phyloP scores from a whole-genome alignment of 805 yeast genomes.

The Metschnikowia gelsemii region DNA sequence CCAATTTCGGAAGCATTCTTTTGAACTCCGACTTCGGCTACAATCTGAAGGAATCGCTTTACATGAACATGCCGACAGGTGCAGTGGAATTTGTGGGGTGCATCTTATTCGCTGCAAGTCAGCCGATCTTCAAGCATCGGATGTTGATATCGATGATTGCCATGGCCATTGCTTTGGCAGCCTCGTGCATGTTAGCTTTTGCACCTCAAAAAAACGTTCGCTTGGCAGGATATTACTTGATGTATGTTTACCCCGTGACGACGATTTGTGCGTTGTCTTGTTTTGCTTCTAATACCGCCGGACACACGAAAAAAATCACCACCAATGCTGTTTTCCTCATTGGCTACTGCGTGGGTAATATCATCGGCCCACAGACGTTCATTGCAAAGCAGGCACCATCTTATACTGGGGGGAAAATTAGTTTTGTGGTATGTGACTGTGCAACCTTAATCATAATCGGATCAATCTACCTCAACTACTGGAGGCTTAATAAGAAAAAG shows the following conservation, averaged over 20 bases:
- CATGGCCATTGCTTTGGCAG: conserved; percentile 18
- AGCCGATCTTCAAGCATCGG: conserved; percentile 28
- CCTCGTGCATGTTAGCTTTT: conserved; percentile 20
- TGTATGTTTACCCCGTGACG: conserved; percentile 36
- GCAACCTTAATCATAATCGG: conserved; percentile 24
- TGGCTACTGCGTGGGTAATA: conserved; percentile 31
- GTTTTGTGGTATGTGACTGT: conserved; percentile 33
- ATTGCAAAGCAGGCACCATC: conserved; percentile 42
- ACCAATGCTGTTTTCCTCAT: conserved; percentile 36
- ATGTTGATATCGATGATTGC: conserved; percentile 31
- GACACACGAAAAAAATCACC: conserved; percentile 32
- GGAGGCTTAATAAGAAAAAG: conserved; percentile 15
- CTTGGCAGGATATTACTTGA: conserved; percentile 29
- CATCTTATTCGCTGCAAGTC: conserved; percentile 27
- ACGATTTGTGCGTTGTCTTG: conserved; percentile 25
- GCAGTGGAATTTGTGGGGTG: conserved; percentile 25
- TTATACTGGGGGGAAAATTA: conserved; percentile 41
- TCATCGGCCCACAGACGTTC: conserved; percentile 25
- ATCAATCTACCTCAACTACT: conserved; percentile 17
- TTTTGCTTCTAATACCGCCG: conserved; percentile 30
- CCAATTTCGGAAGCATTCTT: conserved; percentile 31
- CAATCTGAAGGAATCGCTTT: conserved; percentile 22
- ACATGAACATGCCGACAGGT: conserved; percentile 31
- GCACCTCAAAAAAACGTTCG: conserved; percentile 18
- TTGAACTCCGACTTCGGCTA: conserved; percentile 28